Conservation (phyloP, 352 stramenopile genomes). For the Phytophthora pini region DNA sequence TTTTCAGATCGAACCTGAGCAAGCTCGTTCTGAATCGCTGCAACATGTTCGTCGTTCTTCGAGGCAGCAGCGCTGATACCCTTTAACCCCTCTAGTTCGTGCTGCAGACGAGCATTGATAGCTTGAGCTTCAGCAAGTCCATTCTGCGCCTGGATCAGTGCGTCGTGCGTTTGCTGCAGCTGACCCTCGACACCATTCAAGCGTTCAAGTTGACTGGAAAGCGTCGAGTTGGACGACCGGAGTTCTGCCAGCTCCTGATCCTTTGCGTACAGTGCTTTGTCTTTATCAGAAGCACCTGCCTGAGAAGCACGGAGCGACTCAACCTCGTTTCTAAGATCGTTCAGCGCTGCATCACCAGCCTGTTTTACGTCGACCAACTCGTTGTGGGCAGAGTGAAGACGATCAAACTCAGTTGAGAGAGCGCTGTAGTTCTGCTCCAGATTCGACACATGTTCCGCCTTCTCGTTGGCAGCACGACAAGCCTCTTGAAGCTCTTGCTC, state of each 20-base stretch:
- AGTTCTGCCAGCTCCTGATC: conserved; percentile 45
- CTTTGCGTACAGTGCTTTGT: conserved; percentile 35
- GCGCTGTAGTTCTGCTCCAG: conserved; percentile 50
- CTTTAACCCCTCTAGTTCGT: conserved; percentile 48
- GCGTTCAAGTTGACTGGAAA: conserved; percentile 33
- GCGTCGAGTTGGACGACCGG: conserved; percentile 19
- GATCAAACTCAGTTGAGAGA: conserved; percentile 50
- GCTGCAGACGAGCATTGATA: conserved; percentile 32
- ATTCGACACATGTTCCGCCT: conserved; percentile 41
- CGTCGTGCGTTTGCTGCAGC: conserved; percentile 35
- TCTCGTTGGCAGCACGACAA: conserved; percentile 36
- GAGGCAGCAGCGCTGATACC: conserved; percentile 40
- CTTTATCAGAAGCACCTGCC: conserved; percentile 20
- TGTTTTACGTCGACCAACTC: conserved; percentile 38
- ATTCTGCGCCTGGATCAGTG: conserved; percentile 38
- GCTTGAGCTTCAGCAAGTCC: conserved; percentile 43
- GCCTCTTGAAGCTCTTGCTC: conserved; percentile 55
- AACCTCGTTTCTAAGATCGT: conserved; percentile 34
- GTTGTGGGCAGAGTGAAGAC: conserved; percentile 37
- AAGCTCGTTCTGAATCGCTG: conserved; percentile 35
- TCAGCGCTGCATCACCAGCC: conserved; percentile 28
- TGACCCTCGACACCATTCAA: conserved; percentile 44
- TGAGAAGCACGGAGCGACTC: conserved; percentile 34
- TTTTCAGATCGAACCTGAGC: conserved; percentile 34
- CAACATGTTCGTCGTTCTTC: conserved; percentile 44